These are phyloP conservation scores for Phytophthora pisi DNA, from an alignment of 352 stramenopile genomes.

Conservation along the genomic window DNA sequence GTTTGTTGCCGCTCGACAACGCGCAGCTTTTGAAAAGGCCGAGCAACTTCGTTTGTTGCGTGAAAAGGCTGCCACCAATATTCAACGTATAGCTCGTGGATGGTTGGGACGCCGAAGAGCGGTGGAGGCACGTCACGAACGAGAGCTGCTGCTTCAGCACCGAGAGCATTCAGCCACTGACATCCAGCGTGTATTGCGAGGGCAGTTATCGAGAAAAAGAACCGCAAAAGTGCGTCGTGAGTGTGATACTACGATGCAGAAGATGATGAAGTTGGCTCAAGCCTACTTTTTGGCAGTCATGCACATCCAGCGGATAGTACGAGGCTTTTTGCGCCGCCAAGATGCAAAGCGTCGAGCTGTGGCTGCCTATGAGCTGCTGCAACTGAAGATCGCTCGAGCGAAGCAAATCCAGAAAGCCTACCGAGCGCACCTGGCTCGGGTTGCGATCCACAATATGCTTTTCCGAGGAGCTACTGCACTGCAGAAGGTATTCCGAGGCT, in stretches of 20 bases:
- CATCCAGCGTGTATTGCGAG: constrained; percentile 55
- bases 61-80: constrained; percentile 38
- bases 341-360: constrained; percentile 18
- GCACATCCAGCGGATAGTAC: constrained; percentile 44
- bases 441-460: constrained; percentile 45
- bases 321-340: constrained; percentile 53
- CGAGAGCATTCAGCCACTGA: constrained; percentile 29
- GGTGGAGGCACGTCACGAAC: constrained; percentile 19
- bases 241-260: constrained; percentile 25
- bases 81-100: constrained; percentile 49
- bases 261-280: constrained; percentile 14
- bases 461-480: constrained; percentile 48
- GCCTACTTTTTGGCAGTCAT: constrained; percentile 29
- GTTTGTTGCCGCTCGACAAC: constrained; percentile 41
- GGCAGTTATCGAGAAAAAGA: constrained; percentile 29
- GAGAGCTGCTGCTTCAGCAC: constrained; percentile 21
- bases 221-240: constrained; percentile 17
- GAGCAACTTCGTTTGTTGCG: constrained; percentile 39
- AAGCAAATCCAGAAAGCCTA: constrained; percentile 55
- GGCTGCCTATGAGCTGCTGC: constrained; percentile 26
- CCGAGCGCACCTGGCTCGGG: constrained; percentile 56
- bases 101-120: constrained; percentile 45
- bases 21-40: constrained; percentile 42
- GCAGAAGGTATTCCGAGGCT: constrained; percentile 63
- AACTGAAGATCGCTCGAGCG: constrained; percentile 35